These are phyloP conservation scores for Stentor roeselii DNA, from an alignment of 73 alveolate genomes.

Conservation along the genomic window DNA sequence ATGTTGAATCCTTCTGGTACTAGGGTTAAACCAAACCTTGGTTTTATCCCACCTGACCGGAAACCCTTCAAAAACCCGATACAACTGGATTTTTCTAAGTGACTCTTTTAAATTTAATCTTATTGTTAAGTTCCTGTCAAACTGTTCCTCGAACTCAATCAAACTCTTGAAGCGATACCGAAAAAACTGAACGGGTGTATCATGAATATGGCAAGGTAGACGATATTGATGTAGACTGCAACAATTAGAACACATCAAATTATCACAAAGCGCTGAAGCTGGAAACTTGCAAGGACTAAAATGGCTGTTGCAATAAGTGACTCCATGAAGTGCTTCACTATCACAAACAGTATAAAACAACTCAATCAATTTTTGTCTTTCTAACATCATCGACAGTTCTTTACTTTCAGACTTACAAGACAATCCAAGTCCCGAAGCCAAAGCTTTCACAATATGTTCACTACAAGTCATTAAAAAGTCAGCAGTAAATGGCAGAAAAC, in stretches of 20 bases:
- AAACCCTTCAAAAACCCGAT: constrained; percentile 22
- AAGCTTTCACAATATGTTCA: not conserved
- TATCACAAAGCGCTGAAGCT: constrained; percentile 20
- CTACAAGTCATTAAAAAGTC: not conserved
- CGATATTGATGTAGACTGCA: constrained; percentile 18
- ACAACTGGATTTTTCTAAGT: constrained; percentile 9
- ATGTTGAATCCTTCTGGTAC: constrained; percentile 12
- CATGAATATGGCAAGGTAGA: constrained; percentile 26
- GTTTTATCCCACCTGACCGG: constrained; percentile 32
- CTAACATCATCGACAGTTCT: not conserved
- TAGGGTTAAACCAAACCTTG: constrained; percentile 13
- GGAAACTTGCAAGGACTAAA: constrained; percentile 12
- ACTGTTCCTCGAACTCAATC: not conserved
- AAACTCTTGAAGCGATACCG: not conserved
- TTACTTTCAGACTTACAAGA: not conserved
- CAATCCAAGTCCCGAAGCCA: constrained; percentile 11
- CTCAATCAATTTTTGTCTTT: constrained; percentile 15
- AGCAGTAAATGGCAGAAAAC: constrained; percentile 20
- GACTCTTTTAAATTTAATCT: constrained; percentile 6
- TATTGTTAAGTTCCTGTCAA: not conserved
- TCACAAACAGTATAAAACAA: constrained; percentile 22
- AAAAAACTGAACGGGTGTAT: constrained; percentile 20
- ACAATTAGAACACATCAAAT: constrained; percentile 26
- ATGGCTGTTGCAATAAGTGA: constrained; percentile 26
- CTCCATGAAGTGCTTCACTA: constrained; percentile 35